Evolutionary conservation across 2,329 filamentous ascomycete genomes (phyloP).

Genomic region (Davidsoniella eucalypti): DNA sequence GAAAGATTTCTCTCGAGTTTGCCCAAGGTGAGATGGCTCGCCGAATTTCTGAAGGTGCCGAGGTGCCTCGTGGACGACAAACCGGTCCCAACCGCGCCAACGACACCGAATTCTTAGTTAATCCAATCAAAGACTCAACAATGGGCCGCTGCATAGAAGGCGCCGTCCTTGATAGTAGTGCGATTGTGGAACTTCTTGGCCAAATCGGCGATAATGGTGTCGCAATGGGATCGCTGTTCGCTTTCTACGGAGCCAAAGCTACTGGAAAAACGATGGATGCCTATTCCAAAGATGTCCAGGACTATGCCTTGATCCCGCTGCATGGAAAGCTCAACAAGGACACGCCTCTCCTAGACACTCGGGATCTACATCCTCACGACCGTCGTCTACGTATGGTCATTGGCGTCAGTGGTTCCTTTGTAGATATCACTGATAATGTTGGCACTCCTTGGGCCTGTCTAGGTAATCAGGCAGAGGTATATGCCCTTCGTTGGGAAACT

Average conservation of each 20-base stretch:
- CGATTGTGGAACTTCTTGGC: slow-evolving; percentile 64
- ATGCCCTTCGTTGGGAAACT: slow-evolving; percentile 71
- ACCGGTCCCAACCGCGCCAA: slow-evolving; percentile 11
- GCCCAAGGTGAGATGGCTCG: slow-evolving; percentile 12
- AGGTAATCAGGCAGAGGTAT: slow-evolving; percentile 57
- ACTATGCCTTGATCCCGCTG: slow-evolving; percentile 73
- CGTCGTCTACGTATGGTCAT: slow-evolving; percentile 68
- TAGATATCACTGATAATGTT: slow-evolving; percentile 52
- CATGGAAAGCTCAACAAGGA: slow-evolving; percentile 27
- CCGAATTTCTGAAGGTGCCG: slow-evolving; percentile 14
- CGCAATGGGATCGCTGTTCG: slow-evolving; percentile 71
- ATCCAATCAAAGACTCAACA: slow-evolving; percentile 60
- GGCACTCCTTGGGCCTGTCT: slow-evolving; percentile 59
- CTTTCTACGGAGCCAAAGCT: slow-evolving; percentile 76
- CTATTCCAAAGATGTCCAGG: slow-evolving; percentile 73
- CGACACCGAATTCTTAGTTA: slow-evolving; percentile 47
- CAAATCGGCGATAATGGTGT: slow-evolving; percentile 64
- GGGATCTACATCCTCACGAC: slow-evolving; percentile 36
- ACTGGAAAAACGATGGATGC: slow-evolving; percentile 73
- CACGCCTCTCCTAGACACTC: slow-evolving; percentile 30
- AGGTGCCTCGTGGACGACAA: slow-evolving; percentile 18
- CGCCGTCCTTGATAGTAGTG: slow-evolving; percentile 54
- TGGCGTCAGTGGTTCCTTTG: slow-evolving; percentile 68
- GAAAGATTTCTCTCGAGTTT: slow-evolving; percentile 42
- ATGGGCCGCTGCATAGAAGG: slow-evolving; percentile 67